Conservation (phyloP, 2,329 filamentous ascomycete species). For the Trichophyton schoenleinii region DNA sequence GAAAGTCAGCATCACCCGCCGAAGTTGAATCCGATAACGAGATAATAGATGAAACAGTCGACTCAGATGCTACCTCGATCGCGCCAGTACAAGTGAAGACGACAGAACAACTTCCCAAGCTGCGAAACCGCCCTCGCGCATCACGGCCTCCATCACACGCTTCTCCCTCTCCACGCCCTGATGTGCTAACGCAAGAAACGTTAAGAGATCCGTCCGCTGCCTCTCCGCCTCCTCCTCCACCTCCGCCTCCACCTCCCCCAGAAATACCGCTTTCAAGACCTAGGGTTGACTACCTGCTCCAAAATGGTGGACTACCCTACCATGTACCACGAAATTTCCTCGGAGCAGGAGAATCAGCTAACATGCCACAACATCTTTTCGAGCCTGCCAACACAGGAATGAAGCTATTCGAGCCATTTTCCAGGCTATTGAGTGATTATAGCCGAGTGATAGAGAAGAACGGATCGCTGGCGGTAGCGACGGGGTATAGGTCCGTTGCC, state of each 20-base stretch:
- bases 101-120: conserved; percentile 2
- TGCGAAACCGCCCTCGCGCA: neutral
- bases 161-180: neutral
- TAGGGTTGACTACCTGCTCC: conserved; percentile 80
- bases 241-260: conserved; percentile 66
- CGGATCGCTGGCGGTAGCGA: conserved; percentile 87
- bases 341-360: conserved; percentile 39
- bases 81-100: conserved; percentile 31
- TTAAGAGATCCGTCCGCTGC: conserved; percentile 1
- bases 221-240: conserved; percentile 14
- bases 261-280: conserved; percentile 56
- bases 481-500: conserved; percentile 89
- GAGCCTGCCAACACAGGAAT: conserved; percentile 57
- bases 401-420: conserved; percentile 69
- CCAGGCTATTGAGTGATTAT: conserved; percentile 75
- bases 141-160: neutral
- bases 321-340: conserved; percentile 63
- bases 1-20: conserved; percentile 20
- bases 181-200: neutral
- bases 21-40: conserved; percentile 24
- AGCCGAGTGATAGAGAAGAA: conserved; percentile 66
- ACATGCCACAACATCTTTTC: conserved; percentile 44
- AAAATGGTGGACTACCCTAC: conserved; percentile 68
- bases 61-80: conserved; percentile 37
- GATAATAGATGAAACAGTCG: conserved; percentile 20